These are phyloP conservation scores for Telopea speciosissima DNA, from an alignment of 177 flowering plant species.

Conservation along the genomic window DNA sequence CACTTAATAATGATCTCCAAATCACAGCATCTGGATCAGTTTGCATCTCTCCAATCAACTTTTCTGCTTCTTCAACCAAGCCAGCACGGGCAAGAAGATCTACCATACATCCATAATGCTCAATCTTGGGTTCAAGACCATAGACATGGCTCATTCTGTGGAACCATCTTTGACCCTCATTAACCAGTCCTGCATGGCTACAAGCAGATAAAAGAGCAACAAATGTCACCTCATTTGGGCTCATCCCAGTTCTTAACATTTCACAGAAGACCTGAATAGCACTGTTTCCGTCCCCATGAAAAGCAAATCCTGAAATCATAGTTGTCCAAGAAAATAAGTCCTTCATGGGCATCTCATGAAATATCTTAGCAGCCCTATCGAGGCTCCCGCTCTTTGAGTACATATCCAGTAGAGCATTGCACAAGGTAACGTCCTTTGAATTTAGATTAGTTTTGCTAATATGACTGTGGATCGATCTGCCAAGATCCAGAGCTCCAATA, in stretches of 20 bases:
- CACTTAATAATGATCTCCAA: conserved; percentile 38
- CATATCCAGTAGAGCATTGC: conserved; percentile 40
- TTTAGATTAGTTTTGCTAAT: conserved; percentile 22
- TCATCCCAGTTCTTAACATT: conserved; percentile 23
- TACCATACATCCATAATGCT: conserved; percentile 47
- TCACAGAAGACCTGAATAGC: conserved; percentile 32
- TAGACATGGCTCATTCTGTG: conserved; percentile 18
- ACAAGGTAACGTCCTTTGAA: conserved; percentile 26
- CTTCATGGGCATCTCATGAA: conserved; percentile 20
- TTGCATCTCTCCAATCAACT: conserved; percentile 26
- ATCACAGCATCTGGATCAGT: conserved; percentile 37
- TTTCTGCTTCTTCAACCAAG: conserved; percentile 28
- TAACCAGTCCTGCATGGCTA: conserved; percentile 37
- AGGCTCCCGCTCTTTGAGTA: conserved; percentile 39
- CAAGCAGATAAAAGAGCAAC: conserved; percentile 40
- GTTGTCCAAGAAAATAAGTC: conserved; percentile 42
- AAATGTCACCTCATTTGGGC: conserved; percentile 36
- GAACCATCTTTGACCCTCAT: conserved; percentile 31
- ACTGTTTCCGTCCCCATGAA: conserved; percentile 29
- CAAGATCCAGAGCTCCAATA: conserved; percentile 42
- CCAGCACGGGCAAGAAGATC: conserved; percentile 45
- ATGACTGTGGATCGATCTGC: conserved; percentile 30
- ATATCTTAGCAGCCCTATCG: conserved; percentile 22
- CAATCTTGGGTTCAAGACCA: conserved; percentile 23
- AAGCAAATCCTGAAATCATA: conserved; percentile 32